Evolutionary conservation across 2,329 filamentous ascomycete species (phyloP).

Genomic region (Neurospora sp.): DNA sequence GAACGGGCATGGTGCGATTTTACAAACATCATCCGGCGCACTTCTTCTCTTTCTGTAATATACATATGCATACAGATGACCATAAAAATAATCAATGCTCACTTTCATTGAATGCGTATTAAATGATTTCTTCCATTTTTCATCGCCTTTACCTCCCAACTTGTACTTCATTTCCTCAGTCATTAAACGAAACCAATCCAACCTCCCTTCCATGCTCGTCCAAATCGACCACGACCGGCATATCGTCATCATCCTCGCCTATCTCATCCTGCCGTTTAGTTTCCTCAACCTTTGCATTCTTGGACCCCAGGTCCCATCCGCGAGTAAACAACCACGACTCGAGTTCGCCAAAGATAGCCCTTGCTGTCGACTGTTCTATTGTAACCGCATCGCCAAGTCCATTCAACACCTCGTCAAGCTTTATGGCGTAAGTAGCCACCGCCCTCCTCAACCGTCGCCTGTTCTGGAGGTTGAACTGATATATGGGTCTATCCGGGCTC

Average conservation of each 20-base stretch:
- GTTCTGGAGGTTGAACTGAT: constrained; percentile 25
- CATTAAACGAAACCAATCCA: constrained; percentile 36
- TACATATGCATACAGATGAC: neutral
- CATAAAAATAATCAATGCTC: neutral
- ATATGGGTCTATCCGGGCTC: constrained; percentile 14
- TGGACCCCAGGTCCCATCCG: constrained; percentile 43
- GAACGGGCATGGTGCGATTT: neutral
- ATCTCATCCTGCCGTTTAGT: constrained; percentile 39
- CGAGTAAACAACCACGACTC: constrained; percentile 36
- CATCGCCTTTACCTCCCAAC: neutral
- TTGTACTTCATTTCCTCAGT: constrained; percentile 4
- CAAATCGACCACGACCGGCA: constrained; percentile 41
- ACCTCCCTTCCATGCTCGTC: constrained; percentile 41
- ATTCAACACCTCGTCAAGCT: constrained; percentile 37
- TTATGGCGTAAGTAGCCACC: constrained; percentile 44
- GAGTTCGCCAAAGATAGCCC: constrained; percentile 38
- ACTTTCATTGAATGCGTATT: neutral
- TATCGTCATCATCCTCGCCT: constrained; percentile 33
- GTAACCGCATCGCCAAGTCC: constrained; percentile 25
- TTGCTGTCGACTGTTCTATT: constrained; percentile 32
- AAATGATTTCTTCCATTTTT: neutral
- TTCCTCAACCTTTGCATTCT: constrained; percentile 30
- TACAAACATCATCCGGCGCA: too few relatives aligned
- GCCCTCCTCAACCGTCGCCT: constrained; percentile 30
- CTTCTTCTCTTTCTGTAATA: neutral